These are phyloP conservation scores for Annulohypoxylon moriforme DNA, from an alignment of 495 filamentous ascomycete species.

Conservation along the genomic window DNA sequence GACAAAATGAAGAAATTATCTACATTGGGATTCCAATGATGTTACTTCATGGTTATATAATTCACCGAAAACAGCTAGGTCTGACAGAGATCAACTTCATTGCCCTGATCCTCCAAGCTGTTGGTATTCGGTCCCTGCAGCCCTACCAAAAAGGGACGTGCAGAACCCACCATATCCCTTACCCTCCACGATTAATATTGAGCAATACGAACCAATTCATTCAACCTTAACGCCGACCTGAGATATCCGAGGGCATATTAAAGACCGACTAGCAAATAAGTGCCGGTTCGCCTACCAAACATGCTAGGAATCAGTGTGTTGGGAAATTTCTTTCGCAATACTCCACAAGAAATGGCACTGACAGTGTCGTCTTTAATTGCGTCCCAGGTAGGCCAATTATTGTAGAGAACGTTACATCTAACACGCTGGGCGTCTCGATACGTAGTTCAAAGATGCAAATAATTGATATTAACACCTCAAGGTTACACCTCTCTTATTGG, in stretches of 20 bases:
- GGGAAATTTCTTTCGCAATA: neutral
- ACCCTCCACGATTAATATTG: neutral
- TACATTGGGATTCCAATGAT: neutral
- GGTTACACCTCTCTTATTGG: too few species aligned
- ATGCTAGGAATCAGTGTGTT: neutral
- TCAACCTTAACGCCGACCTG: neutral
- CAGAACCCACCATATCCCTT: neutral
- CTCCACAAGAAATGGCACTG: neutral
- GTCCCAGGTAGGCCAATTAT: neutral
- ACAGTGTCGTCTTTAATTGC: neutral
- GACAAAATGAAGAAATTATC: conserved; percentile 2
- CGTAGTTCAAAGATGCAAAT: too few species aligned
- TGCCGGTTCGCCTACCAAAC: neutral
- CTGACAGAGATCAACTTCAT: conserved; percentile 1
- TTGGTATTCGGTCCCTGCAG: neutral
- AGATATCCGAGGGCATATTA: neutral
- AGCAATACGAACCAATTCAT: neutral
- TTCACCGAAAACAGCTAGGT: neutral
- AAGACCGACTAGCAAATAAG: neutral
- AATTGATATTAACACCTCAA: too few species aligned
- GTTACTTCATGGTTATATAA: neutral
- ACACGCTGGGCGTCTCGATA: neutral
- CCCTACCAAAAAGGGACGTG: neutral
- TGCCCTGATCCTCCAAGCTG: neutral
- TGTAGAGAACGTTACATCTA: neutral